Evolutionary conservation across 2,329 filamentous ascomycete genomes (phyloP).

Genomic region (Colletotrichum australisinense): DNA sequence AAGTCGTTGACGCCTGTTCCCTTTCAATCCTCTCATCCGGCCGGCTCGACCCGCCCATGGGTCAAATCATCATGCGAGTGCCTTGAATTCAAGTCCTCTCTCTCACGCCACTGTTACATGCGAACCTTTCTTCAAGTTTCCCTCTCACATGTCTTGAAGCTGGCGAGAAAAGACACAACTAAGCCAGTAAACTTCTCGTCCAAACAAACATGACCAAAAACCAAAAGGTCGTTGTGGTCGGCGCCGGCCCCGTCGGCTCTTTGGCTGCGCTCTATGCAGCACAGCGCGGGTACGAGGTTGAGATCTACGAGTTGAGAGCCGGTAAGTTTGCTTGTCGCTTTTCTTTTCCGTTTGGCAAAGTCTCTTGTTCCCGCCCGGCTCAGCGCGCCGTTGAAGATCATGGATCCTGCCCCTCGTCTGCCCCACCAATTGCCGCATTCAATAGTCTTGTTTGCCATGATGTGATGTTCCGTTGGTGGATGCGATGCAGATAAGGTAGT

Average conservation of each 20-base stretch:
- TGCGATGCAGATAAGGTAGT: background rate
- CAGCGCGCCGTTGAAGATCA: constrained; percentile 2
- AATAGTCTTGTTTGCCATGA: constrained; percentile 9
- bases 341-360: background rate
- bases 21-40: constrained; percentile 7
- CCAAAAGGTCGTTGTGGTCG: constrained; percentile 85
- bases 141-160: background rate
- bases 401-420: background rate
- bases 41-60: constrained; percentile 19
- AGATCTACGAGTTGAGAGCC: constrained; percentile 92
- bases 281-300: constrained; percentile 86
- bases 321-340: constrained; percentile 67
- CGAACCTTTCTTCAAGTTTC: background rate
- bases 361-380: constrained; percentile 1
- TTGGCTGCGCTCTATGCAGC: constrained; percentile 94
- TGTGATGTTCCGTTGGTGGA: constrained; percentile 3
- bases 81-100: background rate
- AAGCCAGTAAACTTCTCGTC: background rate
- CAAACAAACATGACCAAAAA: constrained; percentile 45
- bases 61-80: constrained; percentile 20
- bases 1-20: constrained; percentile 24
- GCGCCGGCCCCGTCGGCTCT: constrained; percentile 92
- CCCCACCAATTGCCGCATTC: constrained; percentile 21
- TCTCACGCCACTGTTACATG: constrained; percentile 15
- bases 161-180: background rate